Percentiles rank a stretch among this genome's conserved stretches.
Evolutionary conservation across 352 stramenopile species (phyloP).

Genomic region (Globisporangium barbulae): DNA sequence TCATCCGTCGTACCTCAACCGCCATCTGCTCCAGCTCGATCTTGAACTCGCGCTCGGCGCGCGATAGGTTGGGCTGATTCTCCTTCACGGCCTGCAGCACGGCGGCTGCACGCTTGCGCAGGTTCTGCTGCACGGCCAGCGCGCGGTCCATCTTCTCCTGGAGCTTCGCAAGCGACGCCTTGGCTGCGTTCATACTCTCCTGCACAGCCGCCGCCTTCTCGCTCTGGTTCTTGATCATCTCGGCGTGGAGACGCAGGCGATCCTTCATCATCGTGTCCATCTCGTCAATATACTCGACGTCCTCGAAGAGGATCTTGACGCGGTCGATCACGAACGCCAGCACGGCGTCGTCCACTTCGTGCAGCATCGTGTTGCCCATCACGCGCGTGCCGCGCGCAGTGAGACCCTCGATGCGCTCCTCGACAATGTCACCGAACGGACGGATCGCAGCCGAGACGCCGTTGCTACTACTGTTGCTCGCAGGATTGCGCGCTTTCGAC

Average conservation of each 20-base stretch:
- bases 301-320: slow-evolving; percentile 64
- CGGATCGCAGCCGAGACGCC: slow-evolving; percentile 27
- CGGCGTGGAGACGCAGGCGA: slow-evolving; percentile 48
- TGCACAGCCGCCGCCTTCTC: slow-evolving; percentile 44
- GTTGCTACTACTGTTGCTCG: slow-evolving; percentile 5
- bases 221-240: slow-evolving; percentile 53
- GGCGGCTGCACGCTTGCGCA: slow-evolving; percentile 71
- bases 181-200: slow-evolving; percentile 28
- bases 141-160: slow-evolving; percentile 56
- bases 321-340: slow-evolving; percentile 42
- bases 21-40: slow-evolving; percentile 62
- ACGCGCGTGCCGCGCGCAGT: slow-evolving; percentile 42
- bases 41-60: slow-evolving; percentile 70
- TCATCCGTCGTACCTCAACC: slow-evolving; percentile 63
- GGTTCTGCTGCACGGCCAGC: slow-evolving; percentile 64
- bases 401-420: slow-evolving; percentile 55
- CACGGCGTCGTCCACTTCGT: slow-evolving; percentile 65
- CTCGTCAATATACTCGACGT: slow-evolving; percentile 74
- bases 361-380: slow-evolving; percentile 53
- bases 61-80: slow-evolving; percentile 75
- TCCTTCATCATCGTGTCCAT: slow-evolving; percentile 66
- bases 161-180: slow-evolving; percentile 36
- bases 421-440: slow-evolving; percentile 57
- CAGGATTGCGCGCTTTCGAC: slow-evolving; percentile 24
- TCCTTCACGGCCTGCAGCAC: slow-evolving; percentile 80